phyloP scores from a whole-genome alignment of 2,329 filamentous ascomycete species.

The Fusarium sp. region DNA sequence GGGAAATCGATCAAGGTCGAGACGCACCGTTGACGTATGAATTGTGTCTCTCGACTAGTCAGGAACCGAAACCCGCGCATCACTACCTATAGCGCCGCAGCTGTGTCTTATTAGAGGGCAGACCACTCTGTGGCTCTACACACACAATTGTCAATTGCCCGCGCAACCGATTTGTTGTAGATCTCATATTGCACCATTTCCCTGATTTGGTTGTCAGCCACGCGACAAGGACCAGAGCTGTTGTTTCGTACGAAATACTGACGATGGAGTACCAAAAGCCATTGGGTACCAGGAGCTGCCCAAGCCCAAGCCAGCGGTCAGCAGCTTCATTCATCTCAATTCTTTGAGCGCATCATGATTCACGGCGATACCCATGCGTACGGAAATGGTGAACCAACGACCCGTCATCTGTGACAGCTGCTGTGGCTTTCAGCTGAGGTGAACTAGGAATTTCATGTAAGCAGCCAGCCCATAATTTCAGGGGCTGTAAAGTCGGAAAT shows the following conservation, averaged over 20 bases:
- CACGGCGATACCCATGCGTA: not conserved
- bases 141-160: conserved; percentile 15
- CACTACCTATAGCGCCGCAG: conserved; percentile 33
- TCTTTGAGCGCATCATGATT: conserved; percentile 6
- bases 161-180: conserved; percentile 22
- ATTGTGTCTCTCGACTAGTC: conserved; percentile 34
- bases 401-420: conserved; percentile 28
- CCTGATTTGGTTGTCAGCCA: conserved; percentile 41
- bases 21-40: conserved; percentile 38
- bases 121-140: conserved; percentile 31
- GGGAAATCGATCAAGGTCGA: conserved; percentile 18
- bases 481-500: conserved; percentile 21
- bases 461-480: conserved; percentile 19
- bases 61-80: conserved; percentile 38
- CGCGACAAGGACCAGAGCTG: conserved; percentile 31
- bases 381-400: conserved; percentile 9
- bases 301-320: conserved; percentile 19
- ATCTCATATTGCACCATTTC: conserved; percentile 34
- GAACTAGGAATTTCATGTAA: conserved; percentile 21
- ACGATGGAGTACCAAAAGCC: not conserved
- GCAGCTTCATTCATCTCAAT: not conserved
- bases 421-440: conserved; percentile 38
- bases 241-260: not conserved
- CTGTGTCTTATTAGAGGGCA: conserved; percentile 21
- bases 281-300: conserved; percentile 25